Evolutionary conservation across 2,329 filamentous ascomycete species (phyloP).

Genomic region (Aspergillus pseudoglaucus): DNA sequence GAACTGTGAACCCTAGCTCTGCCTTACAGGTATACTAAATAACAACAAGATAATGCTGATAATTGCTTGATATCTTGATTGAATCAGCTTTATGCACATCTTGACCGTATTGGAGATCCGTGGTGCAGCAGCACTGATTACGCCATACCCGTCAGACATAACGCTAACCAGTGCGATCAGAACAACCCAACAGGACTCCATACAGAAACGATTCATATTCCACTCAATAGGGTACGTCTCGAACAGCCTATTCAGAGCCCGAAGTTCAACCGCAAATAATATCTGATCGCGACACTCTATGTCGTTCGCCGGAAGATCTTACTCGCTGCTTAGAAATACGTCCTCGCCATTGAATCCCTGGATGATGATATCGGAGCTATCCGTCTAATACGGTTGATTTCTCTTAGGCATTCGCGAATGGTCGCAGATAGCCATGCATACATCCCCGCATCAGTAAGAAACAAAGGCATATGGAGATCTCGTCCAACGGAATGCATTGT

Average conservation of each 20-base stretch:
- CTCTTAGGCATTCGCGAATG: neutral
- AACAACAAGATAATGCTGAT: too few relatives aligned
- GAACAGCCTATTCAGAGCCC: neutral
- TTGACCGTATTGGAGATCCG: neutral
- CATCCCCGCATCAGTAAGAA: neutral
- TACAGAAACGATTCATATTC: neutral
- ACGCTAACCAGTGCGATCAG: neutral
- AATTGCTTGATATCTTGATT: too few relatives aligned
- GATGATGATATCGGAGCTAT: constrained; percentile 17
- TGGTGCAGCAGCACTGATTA: neutral
- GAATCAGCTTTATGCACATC: too few relatives aligned
- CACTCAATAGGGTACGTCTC: neutral
- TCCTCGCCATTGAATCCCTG: constrained; percentile 15
- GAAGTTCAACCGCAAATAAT: neutral
- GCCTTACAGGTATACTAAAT: too few relatives aligned
- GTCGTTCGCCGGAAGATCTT: too few relatives aligned
- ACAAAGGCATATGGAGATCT: neutral
- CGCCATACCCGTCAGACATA: neutral
- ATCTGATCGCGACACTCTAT: neutral
- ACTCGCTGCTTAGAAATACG: neutral
- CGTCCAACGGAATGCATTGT: neutral
- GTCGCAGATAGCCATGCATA: constrained; percentile 3
- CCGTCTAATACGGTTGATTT: neutral
- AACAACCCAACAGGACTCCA: neutral
- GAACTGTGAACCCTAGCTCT: too few relatives aligned